These are phyloP conservation scores for Conidiobolus coronatus DNA, from an alignment of 371 early-diverging fungal genomes.

Conservation along the genomic window DNA sequence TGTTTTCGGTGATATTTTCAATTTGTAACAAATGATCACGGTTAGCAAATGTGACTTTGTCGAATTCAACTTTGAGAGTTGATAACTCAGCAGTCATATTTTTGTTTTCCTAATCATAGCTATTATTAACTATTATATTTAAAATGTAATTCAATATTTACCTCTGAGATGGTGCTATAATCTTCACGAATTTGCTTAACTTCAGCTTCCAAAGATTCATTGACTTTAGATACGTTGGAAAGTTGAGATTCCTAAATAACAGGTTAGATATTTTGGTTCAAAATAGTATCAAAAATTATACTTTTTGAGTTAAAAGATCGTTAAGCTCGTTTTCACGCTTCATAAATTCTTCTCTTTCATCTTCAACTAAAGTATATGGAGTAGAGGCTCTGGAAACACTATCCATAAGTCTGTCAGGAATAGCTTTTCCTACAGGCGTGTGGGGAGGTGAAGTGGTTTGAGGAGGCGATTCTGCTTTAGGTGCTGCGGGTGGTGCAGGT, in stretches of 20 bases:
- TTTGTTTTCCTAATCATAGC: constrained; percentile 12
- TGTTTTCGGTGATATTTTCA: constrained; percentile 66
- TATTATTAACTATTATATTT: no score
- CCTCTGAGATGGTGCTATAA: constrained; percentile 30
- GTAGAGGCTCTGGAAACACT: constrained; percentile 45
- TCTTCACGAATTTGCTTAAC: no score
- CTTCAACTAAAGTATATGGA: constrained; percentile 52
- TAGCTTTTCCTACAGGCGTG: constrained; percentile 4
- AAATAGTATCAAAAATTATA: no score
- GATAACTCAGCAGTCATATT: no score
- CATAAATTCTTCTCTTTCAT: constrained; percentile 83
- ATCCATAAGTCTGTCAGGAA: constrained; percentile 2
- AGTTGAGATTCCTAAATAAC: no score
- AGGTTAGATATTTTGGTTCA: no score
- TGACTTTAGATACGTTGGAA: no score
- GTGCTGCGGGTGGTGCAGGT: constrained; percentile 6
- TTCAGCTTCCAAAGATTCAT: no score
- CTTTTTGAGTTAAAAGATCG: constrained; percentile 76
- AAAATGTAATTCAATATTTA: neutral
- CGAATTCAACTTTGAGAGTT: constrained; percentile 37
- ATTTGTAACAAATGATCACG: constrained; percentile 62
- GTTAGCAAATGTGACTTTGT: constrained; percentile 55
- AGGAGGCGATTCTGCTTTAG: constrained; percentile 1
- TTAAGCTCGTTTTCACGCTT: constrained; percentile 81
- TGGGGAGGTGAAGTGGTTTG: constrained; percentile 9